These are phyloP conservation scores for Vanderwaltozyma tropicalis DNA, from an alignment of 805 yeast species.

Conservation along the genomic window DNA sequence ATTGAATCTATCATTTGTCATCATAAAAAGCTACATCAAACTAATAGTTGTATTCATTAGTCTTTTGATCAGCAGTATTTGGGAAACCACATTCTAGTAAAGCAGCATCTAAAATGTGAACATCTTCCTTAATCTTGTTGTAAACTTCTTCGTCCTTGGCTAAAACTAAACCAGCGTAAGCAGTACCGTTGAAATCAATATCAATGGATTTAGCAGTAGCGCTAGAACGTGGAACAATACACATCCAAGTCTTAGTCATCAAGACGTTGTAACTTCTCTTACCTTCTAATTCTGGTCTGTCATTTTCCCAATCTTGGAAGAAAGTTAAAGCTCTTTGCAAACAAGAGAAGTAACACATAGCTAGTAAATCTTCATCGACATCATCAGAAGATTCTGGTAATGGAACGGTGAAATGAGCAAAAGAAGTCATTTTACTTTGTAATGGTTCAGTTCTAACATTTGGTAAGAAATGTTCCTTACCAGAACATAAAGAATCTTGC, in stretches of 20 bases:
- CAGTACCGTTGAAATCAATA: constrained; percentile 67
- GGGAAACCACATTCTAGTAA: constrained; percentile 57
- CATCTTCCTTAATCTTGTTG: constrained; percentile 39
- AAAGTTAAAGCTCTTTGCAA: constrained; percentile 64
- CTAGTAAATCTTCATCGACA: constrained; percentile 46
- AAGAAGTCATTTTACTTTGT: constrained; percentile 48
- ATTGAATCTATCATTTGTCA: neutral
- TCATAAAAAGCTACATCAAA: neutral
- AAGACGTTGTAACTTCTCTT: constrained; percentile 68
- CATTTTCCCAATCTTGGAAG: constrained; percentile 41
- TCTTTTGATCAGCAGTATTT: constrained; percentile 41
- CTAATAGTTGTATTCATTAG: constrained; percentile 54
- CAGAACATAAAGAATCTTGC: constrained; percentile 40
- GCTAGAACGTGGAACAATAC: constrained; percentile 67
- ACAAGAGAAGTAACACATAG: constrained; percentile 60
- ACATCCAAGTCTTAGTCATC: constrained; percentile 74
- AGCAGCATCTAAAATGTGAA: constrained; percentile 35
- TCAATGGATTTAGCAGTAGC: constrained; percentile 39
- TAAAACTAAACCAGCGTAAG: constrained; percentile 65
- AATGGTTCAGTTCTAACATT: constrained; percentile 48
- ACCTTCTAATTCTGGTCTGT: constrained; percentile 13
- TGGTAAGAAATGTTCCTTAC: constrained; percentile 46
- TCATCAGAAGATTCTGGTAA: constrained; percentile 38
- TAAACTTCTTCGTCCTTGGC: constrained; percentile 57
- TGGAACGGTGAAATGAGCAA: constrained; percentile 76